Evolutionary conservation across 345 rosid species (phyloP), one percentile per base, ranked within the genome.

Genomic region (Gossypium herbaceum): DNA sequence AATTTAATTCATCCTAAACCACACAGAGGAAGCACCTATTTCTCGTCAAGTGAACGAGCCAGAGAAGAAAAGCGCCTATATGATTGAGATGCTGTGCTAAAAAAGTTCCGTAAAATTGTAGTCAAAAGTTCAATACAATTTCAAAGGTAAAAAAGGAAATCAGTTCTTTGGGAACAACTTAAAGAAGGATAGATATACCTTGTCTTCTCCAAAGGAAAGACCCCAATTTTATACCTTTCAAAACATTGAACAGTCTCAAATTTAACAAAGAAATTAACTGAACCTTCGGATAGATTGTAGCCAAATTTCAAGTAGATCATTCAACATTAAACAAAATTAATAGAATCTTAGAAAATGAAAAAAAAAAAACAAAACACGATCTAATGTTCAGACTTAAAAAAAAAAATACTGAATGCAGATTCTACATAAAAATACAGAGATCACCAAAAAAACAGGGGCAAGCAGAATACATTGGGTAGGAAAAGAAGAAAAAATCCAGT

Each of bases 111-210:
- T 55, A 45, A 54, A 55, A 71, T 5, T 54, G n/a, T 34, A 54
- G 62, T 71, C 74, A 71, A 54, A 34, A 71, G 4, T 13, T 52
- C 20, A 72, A 66, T 2, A 39, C 22, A 57, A 19, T 72, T 27
- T 64, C 43, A 56, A 22, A 50, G 1, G 4, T 12, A 27, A 24
- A 60, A 78, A 66, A 2, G 20, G 48, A 13, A 39, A 65, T 13
- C 54, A 51, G 64, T 17, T 45, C 41, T 68, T 48, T 25, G 1
- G 64, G 41, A 68, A 20, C 15, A 27, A 17, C 6, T 45, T 27
- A 72, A 34, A 34, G 70, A 24, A 27, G 50, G 39, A 13, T 6
- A 60, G 15, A 9, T 57, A 57, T 52, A 63, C 61, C 9, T 8
- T 24, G 15, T 19, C 60, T 55, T 41, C 6, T 20, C 29, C 12